A percentile compares a stretch with the other conserved stretches of the same genome.
Evolutionary conservation across 257 asterid species (phyloP).

Genomic region (Nicotiana otophora): DNA sequence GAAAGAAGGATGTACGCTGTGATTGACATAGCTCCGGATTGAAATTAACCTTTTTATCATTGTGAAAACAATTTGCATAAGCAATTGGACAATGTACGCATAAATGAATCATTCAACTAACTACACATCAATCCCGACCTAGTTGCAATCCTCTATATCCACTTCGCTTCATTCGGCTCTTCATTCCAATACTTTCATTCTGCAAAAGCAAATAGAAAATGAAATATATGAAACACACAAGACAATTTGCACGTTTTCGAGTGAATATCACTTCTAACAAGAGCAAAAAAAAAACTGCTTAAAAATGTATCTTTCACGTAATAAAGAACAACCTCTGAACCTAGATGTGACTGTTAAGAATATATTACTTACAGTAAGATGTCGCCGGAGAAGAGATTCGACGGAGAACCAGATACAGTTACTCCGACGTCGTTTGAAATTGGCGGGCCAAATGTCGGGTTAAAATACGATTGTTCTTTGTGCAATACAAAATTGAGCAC

Average conservation of each 20-base stretch:
- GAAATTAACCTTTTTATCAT: constrained; percentile 36
- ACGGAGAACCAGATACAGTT: neutral
- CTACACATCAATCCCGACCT: neutral
- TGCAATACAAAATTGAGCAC: too few species aligned
- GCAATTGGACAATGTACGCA: neutral
- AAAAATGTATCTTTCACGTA: neutral
- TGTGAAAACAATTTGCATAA: neutral
- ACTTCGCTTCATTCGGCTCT: neutral
- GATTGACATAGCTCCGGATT: constrained; percentile 20
- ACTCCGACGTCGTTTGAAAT: neutral
- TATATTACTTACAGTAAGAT: neutral
- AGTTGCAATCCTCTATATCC: neutral
- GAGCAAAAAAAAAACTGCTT: neutral
- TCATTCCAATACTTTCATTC: neutral
- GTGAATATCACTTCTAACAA: neutral
- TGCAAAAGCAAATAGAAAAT: neutral
- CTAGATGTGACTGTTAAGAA: neutral
- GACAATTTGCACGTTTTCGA: neutral
- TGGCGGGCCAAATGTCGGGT: neutral
- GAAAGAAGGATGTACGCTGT: constrained; percentile 13
- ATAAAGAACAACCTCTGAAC: neutral
- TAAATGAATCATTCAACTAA: neutral
- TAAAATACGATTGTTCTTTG: too few species aligned
- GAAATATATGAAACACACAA: neutral
- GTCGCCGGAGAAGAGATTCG: neutral